A percentile compares a stretch with the other conserved stretches of the same genome.
These are phyloP conservation scores for Isatis tinctoria DNA, from an alignment of 345 rosid genomes.

Conservation along the genomic window DNA sequence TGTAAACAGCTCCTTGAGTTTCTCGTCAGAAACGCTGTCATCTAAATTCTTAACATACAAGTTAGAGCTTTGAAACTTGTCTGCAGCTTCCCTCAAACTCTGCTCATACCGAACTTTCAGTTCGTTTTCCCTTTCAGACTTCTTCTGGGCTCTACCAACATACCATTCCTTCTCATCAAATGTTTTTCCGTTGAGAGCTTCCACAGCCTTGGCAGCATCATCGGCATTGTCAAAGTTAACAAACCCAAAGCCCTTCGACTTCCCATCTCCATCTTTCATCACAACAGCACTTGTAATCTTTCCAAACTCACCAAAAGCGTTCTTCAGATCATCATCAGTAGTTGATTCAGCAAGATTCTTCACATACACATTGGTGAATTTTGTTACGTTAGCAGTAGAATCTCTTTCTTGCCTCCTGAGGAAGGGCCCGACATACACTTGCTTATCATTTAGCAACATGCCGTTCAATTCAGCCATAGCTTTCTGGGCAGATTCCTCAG, in stretches of 20 bases:
- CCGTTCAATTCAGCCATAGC: slow-evolving; percentile 83
- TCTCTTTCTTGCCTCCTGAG: slow-evolving; percentile 95
- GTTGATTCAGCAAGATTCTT: slow-evolving; percentile 76
- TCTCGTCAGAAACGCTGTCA: slow-evolving; percentile 78
- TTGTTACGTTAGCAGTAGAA: slow-evolving; percentile 35
- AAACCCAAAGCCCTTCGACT: slow-evolving; percentile 88
- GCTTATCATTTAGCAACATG: slow-evolving; percentile 93
- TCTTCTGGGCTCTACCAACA: slow-evolving; percentile 92
- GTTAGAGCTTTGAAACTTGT: slow-evolving; percentile 76
- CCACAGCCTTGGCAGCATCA: slow-evolving; percentile 88
- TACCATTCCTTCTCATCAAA: slow-evolving; percentile 86
- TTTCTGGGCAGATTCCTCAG: slow-evolving; percentile 68
- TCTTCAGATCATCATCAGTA: slow-evolving; percentile 72
- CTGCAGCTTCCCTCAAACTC: slow-evolving; percentile 80
- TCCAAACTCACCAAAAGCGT: slow-evolving; percentile 72
- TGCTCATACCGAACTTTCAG: slow-evolving; percentile 67
- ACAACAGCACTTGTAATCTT: slow-evolving; percentile 76
- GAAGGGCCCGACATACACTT: slow-evolving; percentile 92
- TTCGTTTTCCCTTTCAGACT: slow-evolving; percentile 76
- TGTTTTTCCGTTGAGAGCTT: slow-evolving; percentile 73
- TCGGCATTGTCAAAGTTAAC: slow-evolving; percentile 85
- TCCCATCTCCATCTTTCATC: slow-evolving; percentile 81
- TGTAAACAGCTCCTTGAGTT: slow-evolving; percentile 77
- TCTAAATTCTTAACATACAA: slow-evolving; percentile 84
- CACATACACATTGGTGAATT: slow-evolving; percentile 84